These are phyloP conservation scores for Funneliformis mosseae DNA, from an alignment of 192 early-diverging fungal species.

Conservation along the genomic window DNA sequence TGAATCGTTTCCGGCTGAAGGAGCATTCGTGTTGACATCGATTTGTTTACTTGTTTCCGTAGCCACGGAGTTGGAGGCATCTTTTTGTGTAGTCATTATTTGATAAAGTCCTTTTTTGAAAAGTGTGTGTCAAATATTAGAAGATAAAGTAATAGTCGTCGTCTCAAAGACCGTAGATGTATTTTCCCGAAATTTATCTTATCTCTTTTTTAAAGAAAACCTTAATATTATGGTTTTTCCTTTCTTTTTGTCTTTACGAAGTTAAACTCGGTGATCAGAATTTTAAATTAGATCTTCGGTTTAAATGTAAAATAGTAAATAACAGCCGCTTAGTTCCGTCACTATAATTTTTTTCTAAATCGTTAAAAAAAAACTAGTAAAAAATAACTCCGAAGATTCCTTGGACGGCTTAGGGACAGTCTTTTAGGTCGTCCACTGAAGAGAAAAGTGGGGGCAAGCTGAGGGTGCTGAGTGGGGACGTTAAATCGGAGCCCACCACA, in stretches of 20 bases:
- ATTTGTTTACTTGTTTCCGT: conserved; percentile 16
- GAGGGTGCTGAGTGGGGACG: conserved; percentile 7
- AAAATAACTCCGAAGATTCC: background rate
- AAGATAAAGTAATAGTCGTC: background rate
- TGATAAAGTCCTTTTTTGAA: background rate
- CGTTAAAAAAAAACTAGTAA: conserved; percentile 2
- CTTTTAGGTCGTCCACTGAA: conserved; percentile 26
- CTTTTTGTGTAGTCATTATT: conserved; percentile 19
- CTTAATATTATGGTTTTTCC: too few species aligned
- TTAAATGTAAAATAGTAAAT: background rate
- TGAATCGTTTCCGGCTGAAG: conserved; percentile 4
- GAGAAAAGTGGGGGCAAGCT: conserved; percentile 9
- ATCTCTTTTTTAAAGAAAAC: background rate
- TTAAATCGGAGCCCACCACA: conserved; percentile 15
- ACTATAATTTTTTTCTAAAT: background rate
- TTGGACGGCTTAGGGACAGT: conserved; percentile 1
- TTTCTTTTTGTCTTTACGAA: conserved; percentile 4
- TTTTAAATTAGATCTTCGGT: conserved; percentile 3
- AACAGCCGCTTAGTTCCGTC: background rate
- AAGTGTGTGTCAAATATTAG: background rate
- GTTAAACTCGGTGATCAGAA: background rate
- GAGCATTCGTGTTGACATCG: background rate
- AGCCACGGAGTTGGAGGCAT: background rate
- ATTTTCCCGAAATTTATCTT: background rate
- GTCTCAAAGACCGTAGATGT: conserved; percentile 1